Evolutionary conservation across 805 yeast genomes (phyloP).

Genomic region (Teunomyces barrocoloradensis): DNA sequence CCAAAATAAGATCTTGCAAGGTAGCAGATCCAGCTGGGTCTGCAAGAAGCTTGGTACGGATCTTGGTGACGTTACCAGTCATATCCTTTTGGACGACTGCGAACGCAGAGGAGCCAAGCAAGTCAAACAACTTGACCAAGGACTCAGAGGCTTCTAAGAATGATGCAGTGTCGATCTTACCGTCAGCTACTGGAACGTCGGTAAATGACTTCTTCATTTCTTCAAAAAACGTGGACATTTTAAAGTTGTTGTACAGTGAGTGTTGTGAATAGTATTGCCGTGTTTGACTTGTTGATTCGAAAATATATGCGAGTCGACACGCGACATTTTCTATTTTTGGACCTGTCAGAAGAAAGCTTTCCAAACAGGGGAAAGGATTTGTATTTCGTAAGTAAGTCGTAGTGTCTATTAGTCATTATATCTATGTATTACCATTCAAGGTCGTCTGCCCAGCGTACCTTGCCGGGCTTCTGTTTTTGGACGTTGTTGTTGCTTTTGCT

Average conservation of each 20-base stretch:
- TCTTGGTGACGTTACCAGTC: slow-evolving; percentile 80
- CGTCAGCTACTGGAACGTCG: slow-evolving; percentile 65
- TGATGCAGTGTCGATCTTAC: slow-evolving; percentile 67
- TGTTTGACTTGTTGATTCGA: background rate
- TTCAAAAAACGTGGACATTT: slow-evolving; percentile 78
- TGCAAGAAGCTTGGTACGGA: slow-evolving; percentile 61
- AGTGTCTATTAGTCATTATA: slow-evolving; percentile 1
- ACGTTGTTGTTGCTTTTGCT: background rate
- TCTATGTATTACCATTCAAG: slow-evolving; percentile 8
- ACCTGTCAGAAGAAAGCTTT: background rate
- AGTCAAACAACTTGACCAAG: slow-evolving; percentile 75
- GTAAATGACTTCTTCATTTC: slow-evolving; percentile 69
- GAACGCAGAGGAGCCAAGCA: slow-evolving; percentile 83
- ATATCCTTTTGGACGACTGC: slow-evolving; percentile 82
- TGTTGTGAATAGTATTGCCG: background rate
- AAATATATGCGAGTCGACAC: background rate
- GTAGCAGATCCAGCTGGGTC: slow-evolving; percentile 65
- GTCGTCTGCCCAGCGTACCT: slow-evolving; percentile 12
- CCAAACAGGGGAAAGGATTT: background rate
- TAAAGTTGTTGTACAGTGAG: slow-evolving; percentile 1
- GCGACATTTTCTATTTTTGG: background rate
- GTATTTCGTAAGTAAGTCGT: slow-evolving; percentile 2
- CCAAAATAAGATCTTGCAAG: slow-evolving; percentile 71
- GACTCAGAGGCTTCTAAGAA: slow-evolving; percentile 85
- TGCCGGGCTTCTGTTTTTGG: slow-evolving; percentile 14